Conservation (phyloP, 768 basidiomycete genomes). For the Neoboletus magnificus region DNA sequence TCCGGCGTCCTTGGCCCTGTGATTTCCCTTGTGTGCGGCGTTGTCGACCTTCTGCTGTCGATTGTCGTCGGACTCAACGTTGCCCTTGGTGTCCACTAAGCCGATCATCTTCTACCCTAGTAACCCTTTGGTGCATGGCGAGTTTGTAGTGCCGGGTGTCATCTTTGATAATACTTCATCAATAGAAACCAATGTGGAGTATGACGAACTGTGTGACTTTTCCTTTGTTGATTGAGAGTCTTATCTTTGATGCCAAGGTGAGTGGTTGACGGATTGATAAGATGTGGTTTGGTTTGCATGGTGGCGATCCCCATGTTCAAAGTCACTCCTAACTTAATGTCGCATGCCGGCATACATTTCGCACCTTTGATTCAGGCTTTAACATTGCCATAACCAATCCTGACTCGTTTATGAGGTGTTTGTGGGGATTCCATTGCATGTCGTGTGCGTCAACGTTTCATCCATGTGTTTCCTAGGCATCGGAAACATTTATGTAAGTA, state of each 20-base stretch:
- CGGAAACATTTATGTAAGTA: too few relatives aligned
- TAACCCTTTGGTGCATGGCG: slow-evolving; percentile 7
- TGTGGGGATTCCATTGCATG: too few relatives aligned
- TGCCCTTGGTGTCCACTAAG: neutral
- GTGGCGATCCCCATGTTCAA: too few relatives aligned
- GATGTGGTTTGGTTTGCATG: neutral
- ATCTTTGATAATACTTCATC: neutral
- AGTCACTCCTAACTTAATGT: too few relatives aligned
- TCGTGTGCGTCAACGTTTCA: too few relatives aligned
- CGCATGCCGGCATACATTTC: neutral
- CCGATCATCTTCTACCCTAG: neutral
- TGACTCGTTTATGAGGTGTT: neutral
- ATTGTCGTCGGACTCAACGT: slow-evolving; percentile 1
- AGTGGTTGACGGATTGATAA: neutral
- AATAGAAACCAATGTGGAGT: slow-evolving; percentile 1
- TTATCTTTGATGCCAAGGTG: neutral
- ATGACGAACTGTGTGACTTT: neutral
- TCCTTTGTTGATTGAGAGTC: neutral
- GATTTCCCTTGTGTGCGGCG: neutral
- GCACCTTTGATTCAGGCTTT: neutral
- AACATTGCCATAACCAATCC: neutral
- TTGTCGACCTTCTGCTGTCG: neutral
- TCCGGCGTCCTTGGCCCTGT: slow-evolving; percentile 9
- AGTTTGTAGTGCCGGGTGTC: slow-evolving; percentile 10
- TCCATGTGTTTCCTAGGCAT: too few relatives aligned